These are phyloP conservation scores for Entophlyctis helioformis DNA, from an alignment of 192 early-diverging fungal species.

Conservation along the genomic window DNA sequence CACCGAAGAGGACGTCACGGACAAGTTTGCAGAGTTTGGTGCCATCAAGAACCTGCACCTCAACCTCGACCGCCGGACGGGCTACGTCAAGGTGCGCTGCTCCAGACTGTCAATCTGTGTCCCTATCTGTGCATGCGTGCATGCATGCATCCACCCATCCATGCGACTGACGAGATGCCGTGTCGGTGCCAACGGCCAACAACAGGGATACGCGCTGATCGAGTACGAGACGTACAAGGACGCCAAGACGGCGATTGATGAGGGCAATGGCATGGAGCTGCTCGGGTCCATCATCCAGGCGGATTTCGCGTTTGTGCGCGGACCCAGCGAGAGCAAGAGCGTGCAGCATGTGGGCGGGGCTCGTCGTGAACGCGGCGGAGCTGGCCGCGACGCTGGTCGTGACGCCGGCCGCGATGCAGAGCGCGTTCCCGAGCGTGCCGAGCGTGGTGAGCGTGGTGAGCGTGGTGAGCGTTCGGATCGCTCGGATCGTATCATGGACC, in stretches of 20 bases:
- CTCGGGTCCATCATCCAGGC: conserved; percentile 63
- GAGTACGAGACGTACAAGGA: conserved; percentile 75
- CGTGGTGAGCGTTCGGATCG: too few relatives aligned
- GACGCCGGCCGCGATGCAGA: too few relatives aligned
- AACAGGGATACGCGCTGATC: conserved; percentile 84
- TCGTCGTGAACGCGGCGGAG: too few relatives aligned
- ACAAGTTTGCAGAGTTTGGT: conserved; percentile 86
- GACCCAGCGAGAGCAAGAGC: conserved; percentile 3
- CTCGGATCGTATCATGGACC: too few relatives aligned
- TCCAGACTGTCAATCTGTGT: background rate
- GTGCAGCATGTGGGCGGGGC: too few relatives aligned
- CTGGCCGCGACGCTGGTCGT: too few relatives aligned
- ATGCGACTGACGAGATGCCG: background rate
- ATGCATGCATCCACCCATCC: background rate
- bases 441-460: too few relatives aligned
- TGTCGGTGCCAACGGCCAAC: background rate
- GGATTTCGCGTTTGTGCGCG: conserved; percentile 78
- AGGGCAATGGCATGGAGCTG: conserved; percentile 57
- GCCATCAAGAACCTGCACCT: conserved; percentile 79
- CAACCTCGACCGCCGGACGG: conserved; percentile 88
- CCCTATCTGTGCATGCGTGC: background rate
- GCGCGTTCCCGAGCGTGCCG: too few relatives aligned
- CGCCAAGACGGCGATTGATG: conserved; percentile 66
- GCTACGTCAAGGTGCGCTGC: conserved; percentile 74
- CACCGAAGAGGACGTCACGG: conserved; percentile 73